A percentile compares a stretch with the other conserved stretches of the same genome.
Conservation (phyloP, 2,329 filamentous ascomycete species). For the Raffaelea albimanens region DNA sequence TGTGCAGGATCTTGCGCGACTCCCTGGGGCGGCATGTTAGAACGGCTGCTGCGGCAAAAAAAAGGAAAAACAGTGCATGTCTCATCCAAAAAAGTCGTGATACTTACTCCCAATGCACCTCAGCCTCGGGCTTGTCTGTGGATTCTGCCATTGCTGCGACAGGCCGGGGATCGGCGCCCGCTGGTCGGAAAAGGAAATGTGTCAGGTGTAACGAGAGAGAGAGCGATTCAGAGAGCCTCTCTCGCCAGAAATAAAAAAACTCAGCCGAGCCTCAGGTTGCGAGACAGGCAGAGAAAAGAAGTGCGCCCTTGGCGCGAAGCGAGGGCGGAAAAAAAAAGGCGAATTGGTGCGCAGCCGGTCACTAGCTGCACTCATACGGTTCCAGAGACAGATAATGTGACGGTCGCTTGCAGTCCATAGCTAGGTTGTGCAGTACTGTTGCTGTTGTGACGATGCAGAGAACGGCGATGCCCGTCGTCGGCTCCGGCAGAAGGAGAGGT, state of each 20-base stretch:
- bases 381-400: constrained; percentile 3
- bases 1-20: constrained; percentile 7
- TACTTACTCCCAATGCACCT: constrained; percentile 12
- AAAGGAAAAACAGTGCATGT: not conserved
- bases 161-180: no score
- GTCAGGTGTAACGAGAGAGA: no score
- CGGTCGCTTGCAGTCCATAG: constrained; percentile 12
- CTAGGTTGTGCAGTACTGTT: no score
- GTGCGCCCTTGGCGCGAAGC: not conserved
- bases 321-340: not conserved
- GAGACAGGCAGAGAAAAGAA: no score
- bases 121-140: constrained; percentile 9
- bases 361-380: constrained; percentile 14
- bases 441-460: no score
- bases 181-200: no score
- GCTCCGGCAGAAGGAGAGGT: constrained; percentile 8
- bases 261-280: not conserved
- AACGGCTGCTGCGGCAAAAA: not conserved
- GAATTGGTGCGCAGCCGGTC: not conserved
- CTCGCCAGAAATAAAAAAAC: no score
- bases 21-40: not conserved
- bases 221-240: no score
- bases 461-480: constrained; percentile 1
- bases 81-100: no score
- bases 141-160: no score